Conservation (phyloP, 2,329 filamentous ascomycete genomes). For the Xylaria sp. region DNA sequence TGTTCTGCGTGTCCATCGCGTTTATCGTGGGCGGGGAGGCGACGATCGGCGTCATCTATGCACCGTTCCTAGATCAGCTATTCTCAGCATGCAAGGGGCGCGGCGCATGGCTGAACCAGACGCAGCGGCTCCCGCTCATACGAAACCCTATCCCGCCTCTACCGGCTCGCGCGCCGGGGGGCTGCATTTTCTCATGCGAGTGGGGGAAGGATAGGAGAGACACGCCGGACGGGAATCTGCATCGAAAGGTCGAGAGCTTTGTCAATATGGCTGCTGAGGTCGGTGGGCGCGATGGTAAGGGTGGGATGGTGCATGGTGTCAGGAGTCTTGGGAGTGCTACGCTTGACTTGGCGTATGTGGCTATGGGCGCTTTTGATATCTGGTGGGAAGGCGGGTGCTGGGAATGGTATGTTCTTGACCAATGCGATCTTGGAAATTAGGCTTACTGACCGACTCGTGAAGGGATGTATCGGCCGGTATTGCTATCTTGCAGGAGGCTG, state of each 20-base stretch:
- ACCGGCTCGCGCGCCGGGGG: constrained; percentile 70
- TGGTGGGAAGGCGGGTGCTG: constrained; percentile 87
- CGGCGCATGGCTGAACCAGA: constrained; percentile 76
- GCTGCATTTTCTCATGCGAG: constrained; percentile 78
- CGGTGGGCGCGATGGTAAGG: constrained; percentile 69
- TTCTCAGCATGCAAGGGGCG: constrained; percentile 74
- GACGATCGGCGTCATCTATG: constrained; percentile 76
- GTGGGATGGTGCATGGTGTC: constrained; percentile 83
- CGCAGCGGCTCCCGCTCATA: constrained; percentile 70
- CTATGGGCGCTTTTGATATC: constrained; percentile 80
- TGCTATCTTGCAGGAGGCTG: constrained; percentile 77
- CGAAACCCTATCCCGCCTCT: constrained; percentile 70
- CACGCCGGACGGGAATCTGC: constrained; percentile 71
- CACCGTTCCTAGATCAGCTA: constrained; percentile 74
- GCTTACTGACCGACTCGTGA: constrained; percentile 6
- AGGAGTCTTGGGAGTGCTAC: constrained; percentile 78
- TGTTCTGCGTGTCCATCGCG: constrained; percentile 83
- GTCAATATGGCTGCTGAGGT: constrained; percentile 77
- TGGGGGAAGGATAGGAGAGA: constrained; percentile 83
- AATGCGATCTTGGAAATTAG: neutral
- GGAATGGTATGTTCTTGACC: constrained; percentile 70
- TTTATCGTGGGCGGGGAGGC: constrained; percentile 70
- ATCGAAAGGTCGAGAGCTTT: constrained; percentile 78
- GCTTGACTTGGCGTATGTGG: constrained; percentile 77
- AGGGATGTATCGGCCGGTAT: constrained; percentile 82